These are phyloP conservation scores for Phoma sp. DNA, from an alignment of 2,329 filamentous ascomycete species.

Conservation along the genomic window DNA sequence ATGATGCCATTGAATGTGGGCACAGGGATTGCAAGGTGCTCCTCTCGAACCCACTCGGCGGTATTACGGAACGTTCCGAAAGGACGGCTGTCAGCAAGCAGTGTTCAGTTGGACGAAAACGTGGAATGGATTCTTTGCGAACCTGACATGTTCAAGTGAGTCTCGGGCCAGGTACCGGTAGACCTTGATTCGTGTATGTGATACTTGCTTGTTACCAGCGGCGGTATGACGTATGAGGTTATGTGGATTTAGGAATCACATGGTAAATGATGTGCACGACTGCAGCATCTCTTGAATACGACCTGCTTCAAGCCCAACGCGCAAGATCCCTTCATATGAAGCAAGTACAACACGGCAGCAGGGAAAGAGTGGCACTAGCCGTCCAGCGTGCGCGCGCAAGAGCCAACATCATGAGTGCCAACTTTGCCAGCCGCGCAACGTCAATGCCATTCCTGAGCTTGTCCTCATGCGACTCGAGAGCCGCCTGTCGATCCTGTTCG, in stretches of 20 bases:
- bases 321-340: too few species aligned
- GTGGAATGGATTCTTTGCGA: too few species aligned
- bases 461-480: background rate
- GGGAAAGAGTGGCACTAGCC: too few species aligned
- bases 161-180: background rate
- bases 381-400: too few species aligned
- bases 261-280: background rate
- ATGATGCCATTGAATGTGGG: too few species aligned
- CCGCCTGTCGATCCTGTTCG: conserved; percentile 6
- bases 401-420: background rate
- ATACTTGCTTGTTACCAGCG: background rate
- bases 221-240: background rate
- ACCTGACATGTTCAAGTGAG: background rate
- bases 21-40: too few species aligned
- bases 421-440: background rate
- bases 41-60: too few species aligned
- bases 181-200: background rate
- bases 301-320: background rate
- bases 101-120: too few species aligned
- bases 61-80: too few species aligned
- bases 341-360: too few species aligned
- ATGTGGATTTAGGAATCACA: too few species aligned
- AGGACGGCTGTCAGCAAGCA: too few species aligned
- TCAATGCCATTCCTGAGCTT: conserved; percentile 1
- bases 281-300: background rate